Evolutionary conservation across 2,329 filamentous ascomycete species (phyloP), one percentile per base, ranked within the genome.

Genomic region (Penicillium sp.): DNA sequence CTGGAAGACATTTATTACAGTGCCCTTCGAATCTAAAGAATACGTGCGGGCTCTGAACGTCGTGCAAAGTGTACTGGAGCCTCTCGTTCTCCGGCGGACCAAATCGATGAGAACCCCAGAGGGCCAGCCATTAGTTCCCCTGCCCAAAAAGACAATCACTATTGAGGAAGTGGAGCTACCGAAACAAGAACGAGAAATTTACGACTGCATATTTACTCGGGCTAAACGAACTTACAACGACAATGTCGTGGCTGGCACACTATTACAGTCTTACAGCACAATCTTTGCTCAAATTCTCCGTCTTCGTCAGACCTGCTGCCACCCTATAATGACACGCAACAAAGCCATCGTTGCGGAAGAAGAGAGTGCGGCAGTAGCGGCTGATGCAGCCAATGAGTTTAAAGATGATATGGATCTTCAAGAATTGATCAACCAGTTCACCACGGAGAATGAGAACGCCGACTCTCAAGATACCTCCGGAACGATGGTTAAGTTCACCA

Each of bases 1-100:
- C 76, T 99, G 94, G 94, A 92, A 92, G 71, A 97, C 94, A 0
- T 99, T 99, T 72, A 97, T 99, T 69, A 99, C 94, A 0, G 88
- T 96, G 1, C 94, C 94, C 0, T 99, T 99, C 62, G 94, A 99
- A 72, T 93, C 91, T 0, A 94, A 94, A 63, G 89, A 99, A 61
- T 97, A 96, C 69, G 85, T 97, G 64, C 87, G 92, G 5, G 94
- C 94, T 0, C 80, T 99, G 8, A 94, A 97, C 69, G 94, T 99
- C 2, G 94, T 99, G 2, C 94, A 99, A 71, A 99, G 93, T 0
- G 93, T 99, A 0, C 78, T 99, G 5, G 94, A 99, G 70, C 94
- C 94, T 8, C 78, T 99, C n/a, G 94, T 99, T 9, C 86, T 99
- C 73, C 85, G 94, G 43, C 85, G 94, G 58, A 99, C 94, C 0